These are phyloP conservation scores for Neopestalotiopsis sp. DNA, from an alignment of 2,329 filamentous ascomycete genomes.

Conservation along the genomic window DNA sequence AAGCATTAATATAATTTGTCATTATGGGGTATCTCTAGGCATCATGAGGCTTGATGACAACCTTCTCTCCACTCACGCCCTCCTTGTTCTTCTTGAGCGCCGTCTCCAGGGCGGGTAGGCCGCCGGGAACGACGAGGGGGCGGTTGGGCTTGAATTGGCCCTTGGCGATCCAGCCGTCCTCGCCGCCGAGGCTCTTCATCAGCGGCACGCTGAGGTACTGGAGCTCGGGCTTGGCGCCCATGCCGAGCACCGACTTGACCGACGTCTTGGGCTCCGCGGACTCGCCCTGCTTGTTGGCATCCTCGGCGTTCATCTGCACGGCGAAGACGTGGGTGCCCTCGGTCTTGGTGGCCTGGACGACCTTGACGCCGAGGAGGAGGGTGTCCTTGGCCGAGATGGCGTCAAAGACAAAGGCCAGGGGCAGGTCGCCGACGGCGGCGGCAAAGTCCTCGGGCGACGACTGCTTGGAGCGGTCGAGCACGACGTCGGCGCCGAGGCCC, in stretches of 20 bases:
- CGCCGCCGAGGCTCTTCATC: constrained; percentile 31
- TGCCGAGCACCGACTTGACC: constrained; percentile 18
- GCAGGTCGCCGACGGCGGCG: constrained; percentile 31
- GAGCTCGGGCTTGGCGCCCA: constrained; percentile 34
- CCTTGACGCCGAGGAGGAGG: constrained; percentile 36
- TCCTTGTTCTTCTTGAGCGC: constrained; percentile 33
- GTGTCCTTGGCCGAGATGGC: constrained; percentile 36
- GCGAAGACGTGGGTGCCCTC: constrained; percentile 26
- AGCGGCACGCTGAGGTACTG: constrained; percentile 37
- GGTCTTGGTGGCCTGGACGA: constrained; percentile 28
- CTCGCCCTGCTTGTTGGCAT: constrained; percentile 26
- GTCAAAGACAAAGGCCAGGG: constrained; percentile 38
- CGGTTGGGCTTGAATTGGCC: constrained; percentile 37
- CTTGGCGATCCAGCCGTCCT: constrained; percentile 37
- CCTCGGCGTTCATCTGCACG: constrained; percentile 23
- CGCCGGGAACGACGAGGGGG: constrained; percentile 33
- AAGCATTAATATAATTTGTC: not conserved
- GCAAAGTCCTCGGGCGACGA: constrained; percentile 29
- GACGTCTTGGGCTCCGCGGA: constrained; percentile 1
- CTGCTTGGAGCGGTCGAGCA: constrained; percentile 30
- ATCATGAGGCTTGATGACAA: constrained; percentile 27
- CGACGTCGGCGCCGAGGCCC: constrained; percentile 33
- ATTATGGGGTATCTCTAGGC: not conserved
- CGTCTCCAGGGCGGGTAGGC: constrained; percentile 32
- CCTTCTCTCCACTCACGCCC: constrained; percentile 34